Percentiles rank a stretch among this genome's conserved stretches.
These are phyloP conservation scores for Samsoniella hepiali DNA, from an alignment of 2,329 filamentous ascomycete species.

Conservation along the genomic window DNA sequence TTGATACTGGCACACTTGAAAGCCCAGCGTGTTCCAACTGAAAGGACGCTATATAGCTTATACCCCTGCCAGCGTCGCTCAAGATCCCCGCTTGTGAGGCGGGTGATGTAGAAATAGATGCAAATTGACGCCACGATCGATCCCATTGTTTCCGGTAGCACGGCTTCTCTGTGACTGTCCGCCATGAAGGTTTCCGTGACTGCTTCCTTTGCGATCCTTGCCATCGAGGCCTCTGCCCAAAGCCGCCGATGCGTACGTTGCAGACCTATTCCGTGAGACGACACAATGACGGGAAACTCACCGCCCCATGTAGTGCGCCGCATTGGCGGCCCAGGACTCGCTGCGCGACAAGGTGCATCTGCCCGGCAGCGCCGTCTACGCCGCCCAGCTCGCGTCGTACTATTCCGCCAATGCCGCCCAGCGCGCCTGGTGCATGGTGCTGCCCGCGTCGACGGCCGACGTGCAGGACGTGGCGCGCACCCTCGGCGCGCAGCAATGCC, in stretches of 20 bases:
- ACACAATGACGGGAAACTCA: neutral
- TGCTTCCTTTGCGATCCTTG: neutral
- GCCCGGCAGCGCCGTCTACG: constrained; percentile 23
- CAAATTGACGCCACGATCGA: neutral
- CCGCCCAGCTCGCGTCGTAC: constrained; percentile 26
- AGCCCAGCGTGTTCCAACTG: too few species aligned
- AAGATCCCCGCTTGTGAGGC: neutral
- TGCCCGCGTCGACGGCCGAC: constrained; percentile 26
- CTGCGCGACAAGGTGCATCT: constrained; percentile 27
- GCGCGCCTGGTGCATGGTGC: constrained; percentile 30
- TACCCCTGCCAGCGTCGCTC: neutral
- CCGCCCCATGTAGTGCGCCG: constrained; percentile 23
- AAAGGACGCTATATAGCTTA: neutral
- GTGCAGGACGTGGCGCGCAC: constrained; percentile 26
- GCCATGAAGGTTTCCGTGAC: neutral
- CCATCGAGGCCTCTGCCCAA: neutral
- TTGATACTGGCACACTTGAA: too few species aligned
- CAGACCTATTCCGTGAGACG: neutral
- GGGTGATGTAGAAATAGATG: neutral
- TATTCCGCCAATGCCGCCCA: constrained; percentile 32
- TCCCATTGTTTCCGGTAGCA: constrained; percentile 1
- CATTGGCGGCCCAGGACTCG: constrained; percentile 21
- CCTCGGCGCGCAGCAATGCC: constrained; percentile 24
- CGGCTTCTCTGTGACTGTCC: neutral
- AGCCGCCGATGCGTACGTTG: constrained; percentile 13